Evolutionary conservation across 768 basidiomycete species (phyloP), one percentile per base, ranked within the genome.

Genomic region (Boletus reticulatus): DNA sequence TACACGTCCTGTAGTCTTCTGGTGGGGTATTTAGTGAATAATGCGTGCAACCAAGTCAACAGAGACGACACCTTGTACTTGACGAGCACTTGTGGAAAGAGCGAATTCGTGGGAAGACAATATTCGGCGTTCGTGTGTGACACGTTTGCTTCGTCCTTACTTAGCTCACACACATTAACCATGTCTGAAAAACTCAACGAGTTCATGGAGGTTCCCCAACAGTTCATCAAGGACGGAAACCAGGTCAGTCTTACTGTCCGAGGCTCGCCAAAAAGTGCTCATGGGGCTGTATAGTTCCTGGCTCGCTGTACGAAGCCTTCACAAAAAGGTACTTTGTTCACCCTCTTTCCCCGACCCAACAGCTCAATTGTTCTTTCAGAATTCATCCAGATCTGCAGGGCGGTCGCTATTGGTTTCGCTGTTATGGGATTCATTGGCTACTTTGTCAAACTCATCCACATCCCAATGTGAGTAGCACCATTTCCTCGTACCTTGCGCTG

Each of bases 401-500:
- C 97, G 34, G 94, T 99, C 52, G 94, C 94, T 3, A 87, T 98
- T 58, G 97, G 97, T 14, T 99, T 99, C 68, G 93, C 88, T 48
- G 92, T 99, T 62, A 98, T 98, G 95, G 97, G 97, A 16, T 96
- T 98, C 81, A 94, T 99, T 72, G 97, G 97, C 16, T 99, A 96
- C 79, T 89, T 98, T 69, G 95, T 97, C 62, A 98, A 98, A 75
- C 85, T 98, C 62, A 94, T 98, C 65, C 94, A 98, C 75, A 97
- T 96, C 74, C 94, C 95, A 65, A 96, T 97, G 94, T 96, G 63
- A 77, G 94, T 84, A 31, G 37, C 55, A 17, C 50, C 38, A 50
- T 38, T 48, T 39, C 31, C 42, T 32, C 32, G 16, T 45, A 17
- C 20, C n/a, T 48, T 48, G 13, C 43, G 43, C 52, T 9, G 10